Base-by-base conservation (phyloP, 768 basidiomycete species). In the Boletus bicolor region DNA sequence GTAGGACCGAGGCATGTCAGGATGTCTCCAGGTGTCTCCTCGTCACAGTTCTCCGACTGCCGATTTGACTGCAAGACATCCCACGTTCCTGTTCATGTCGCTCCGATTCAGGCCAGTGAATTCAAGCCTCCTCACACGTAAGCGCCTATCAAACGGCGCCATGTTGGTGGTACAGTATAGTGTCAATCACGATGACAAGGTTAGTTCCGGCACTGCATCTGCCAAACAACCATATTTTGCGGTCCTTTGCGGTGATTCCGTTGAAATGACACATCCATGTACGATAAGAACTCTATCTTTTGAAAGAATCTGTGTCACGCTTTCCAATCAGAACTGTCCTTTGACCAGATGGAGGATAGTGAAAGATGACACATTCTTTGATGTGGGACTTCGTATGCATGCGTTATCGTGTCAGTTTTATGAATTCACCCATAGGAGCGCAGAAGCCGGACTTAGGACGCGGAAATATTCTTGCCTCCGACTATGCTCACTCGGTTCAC, bases 171-270 rank as follows among this genome's bases (percentile, higher is more conserved):
- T 7, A 19, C 8, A 5, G 28, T 36, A 28, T 6, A 24, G 24
- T 35, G 35, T 44, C 58, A 32, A 44, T 51, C 46, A 39, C 43
- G 39, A 52, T 62, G 53, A 37, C 56, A 35, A 38, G 44, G 36
- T 54, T 46, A 28, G 45, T 42, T 45, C 14, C 17, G 11, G 21
- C 35, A 14, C 30, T 9, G 34, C 37, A 30, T 48, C 43, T 34
- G 34, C 17, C 38, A 24, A 32, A 15, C 39, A 21, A 42, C 14
- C 36, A 6, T 21, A 26, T 11, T 32, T 32, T 11, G 44, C 17
- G 2, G 24, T 11, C 12, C 24, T 14, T 24, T 24, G 19, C 17
- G 19, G 34, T 21, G 35, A 42, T 28, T 6, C 15, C 19, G 7
- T 5, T 26, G 7, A 15, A 24, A 26, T 34, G 19, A 37, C 36